Evolutionary conservation across 306 rosid species (phyloP).

Genomic region (Prosopis cineraria): DNA sequence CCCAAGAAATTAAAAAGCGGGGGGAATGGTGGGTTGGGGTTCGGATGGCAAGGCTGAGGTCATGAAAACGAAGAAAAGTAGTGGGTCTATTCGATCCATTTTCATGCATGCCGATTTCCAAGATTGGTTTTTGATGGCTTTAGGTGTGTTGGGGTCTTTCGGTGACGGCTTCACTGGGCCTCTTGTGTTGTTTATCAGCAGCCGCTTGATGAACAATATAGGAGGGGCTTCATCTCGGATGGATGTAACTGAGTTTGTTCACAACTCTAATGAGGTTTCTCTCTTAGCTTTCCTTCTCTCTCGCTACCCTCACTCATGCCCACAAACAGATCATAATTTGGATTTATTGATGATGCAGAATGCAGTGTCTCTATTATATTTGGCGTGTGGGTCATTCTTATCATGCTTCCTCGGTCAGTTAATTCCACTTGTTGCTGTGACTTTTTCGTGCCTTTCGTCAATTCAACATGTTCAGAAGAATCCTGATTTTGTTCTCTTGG

Average conservation of each 20-base stretch:
- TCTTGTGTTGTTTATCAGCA: conserved; percentile 36
- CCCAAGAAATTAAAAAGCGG: conserved; percentile 12
- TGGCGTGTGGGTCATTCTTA: conserved; percentile 71
- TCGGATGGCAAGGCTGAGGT: conserved; percentile 11
- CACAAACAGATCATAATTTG: not conserved
- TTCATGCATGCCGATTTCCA: conserved; percentile 76
- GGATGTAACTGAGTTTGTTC: conserved; percentile 1
- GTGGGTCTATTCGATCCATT: conserved; percentile 57
- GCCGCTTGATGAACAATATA: conserved; percentile 47
- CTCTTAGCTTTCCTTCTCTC: not conserved
- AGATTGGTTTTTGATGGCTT: conserved; percentile 57
- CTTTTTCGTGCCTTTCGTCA: not conserved
- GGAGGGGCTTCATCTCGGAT: conserved; percentile 31
- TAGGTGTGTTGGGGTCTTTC: conserved; percentile 68
- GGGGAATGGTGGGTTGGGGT: conserved; percentile 43
- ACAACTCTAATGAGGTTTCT: conserved; percentile 42
- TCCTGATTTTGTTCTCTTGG: not conserved
- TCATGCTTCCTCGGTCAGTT: conserved; percentile 85
- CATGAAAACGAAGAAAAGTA: conserved; percentile 33
- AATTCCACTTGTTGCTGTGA: not conserved
- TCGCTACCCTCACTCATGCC: not conserved
- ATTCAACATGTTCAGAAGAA: not conserved
- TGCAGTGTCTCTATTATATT: conserved; percentile 64
- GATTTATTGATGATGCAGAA: conserved; percentile 59
- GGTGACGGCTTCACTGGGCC: conserved; percentile 77